phyloP scores from a whole-genome alignment of 495 filamentous ascomycete species.

The Rhypophila decipiens region DNA sequence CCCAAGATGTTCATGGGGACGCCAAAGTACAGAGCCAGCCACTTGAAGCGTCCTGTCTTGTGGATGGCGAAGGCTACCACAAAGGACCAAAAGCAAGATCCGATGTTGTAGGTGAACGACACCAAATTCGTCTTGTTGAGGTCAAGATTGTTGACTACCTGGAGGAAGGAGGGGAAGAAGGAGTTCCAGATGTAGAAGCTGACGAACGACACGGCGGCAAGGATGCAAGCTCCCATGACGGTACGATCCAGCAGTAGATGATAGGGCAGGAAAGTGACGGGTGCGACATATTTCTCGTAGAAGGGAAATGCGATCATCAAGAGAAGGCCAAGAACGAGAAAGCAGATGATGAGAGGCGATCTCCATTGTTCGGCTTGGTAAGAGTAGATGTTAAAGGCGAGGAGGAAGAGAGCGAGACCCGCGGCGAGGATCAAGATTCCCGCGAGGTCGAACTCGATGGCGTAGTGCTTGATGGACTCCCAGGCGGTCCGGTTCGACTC shows the following conservation, averaged over 20 bases:
- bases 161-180: constrained; percentile 61
- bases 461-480: constrained; percentile 47
- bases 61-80: constrained; percentile 52
- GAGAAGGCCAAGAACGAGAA: constrained; percentile 47
- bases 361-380: constrained; percentile 44
- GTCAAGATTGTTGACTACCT: constrained; percentile 61
- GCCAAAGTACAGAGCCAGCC: constrained; percentile 55
- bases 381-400: constrained; percentile 47
- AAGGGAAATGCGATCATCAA: constrained; percentile 40
- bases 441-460: constrained; percentile 47
- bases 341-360: constrained; percentile 46
- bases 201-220: constrained; percentile 51
- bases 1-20: constrained; percentile 61
- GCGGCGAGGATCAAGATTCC: constrained; percentile 39
- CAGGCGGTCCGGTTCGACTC: constrained; percentile 40
- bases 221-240: constrained; percentile 55
- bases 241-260: constrained; percentile 57
- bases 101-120: constrained; percentile 61
- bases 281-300: constrained; percentile 53
- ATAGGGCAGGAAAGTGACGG: constrained; percentile 54
- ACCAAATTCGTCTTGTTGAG: constrained; percentile 57
- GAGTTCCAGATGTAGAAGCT: constrained; percentile 63
- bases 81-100: constrained; percentile 57
- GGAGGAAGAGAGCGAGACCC: constrained; percentile 35
- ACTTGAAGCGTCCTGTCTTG: constrained; percentile 52